phyloP scores from a whole-genome alignment of 73 alveolate genomes.

The Blepharisma japonicum region DNA sequence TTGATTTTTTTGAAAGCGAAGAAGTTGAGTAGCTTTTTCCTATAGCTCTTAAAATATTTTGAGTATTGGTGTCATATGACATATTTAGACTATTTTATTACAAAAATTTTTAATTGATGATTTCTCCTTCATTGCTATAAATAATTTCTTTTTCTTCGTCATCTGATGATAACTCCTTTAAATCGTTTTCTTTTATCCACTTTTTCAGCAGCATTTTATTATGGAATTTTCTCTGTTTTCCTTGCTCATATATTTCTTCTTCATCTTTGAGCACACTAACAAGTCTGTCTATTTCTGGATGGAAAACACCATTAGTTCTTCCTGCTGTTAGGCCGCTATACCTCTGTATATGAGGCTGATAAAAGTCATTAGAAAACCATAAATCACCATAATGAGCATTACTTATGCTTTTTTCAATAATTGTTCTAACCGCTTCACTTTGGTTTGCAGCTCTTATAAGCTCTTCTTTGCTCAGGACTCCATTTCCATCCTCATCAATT shows the following conservation, averaged over 20 bases:
- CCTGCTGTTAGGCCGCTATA: conserved; percentile 52
- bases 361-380: conserved; percentile 71
- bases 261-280: conserved; percentile 51
- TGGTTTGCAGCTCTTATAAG: conserved; percentile 57
- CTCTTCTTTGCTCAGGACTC: conserved; percentile 65
- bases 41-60: too few species aligned
- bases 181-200: conserved; percentile 27
- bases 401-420: conserved; percentile 60
- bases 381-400: conserved; percentile 54
- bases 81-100: too few species aligned
- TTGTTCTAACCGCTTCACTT: conserved; percentile 41
- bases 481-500: conserved; percentile 79
- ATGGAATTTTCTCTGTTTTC: conserved; percentile 34
- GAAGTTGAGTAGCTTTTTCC: too few species aligned
- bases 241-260: conserved; percentile 38
- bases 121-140: not conserved
- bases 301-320: conserved; percentile 50
- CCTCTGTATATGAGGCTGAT: conserved; percentile 52
- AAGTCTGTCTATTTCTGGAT: conserved; percentile 48
- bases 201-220: conserved; percentile 25
- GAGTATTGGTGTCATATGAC: too few species aligned
- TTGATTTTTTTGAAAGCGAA: too few species aligned
- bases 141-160: not conserved
- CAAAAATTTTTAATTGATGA: not conserved
- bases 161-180: not conserved